phyloP scores from a whole-genome alignment of 2,329 filamentous ascomycete genomes.

The Chrysoporthe puriensis region DNA sequence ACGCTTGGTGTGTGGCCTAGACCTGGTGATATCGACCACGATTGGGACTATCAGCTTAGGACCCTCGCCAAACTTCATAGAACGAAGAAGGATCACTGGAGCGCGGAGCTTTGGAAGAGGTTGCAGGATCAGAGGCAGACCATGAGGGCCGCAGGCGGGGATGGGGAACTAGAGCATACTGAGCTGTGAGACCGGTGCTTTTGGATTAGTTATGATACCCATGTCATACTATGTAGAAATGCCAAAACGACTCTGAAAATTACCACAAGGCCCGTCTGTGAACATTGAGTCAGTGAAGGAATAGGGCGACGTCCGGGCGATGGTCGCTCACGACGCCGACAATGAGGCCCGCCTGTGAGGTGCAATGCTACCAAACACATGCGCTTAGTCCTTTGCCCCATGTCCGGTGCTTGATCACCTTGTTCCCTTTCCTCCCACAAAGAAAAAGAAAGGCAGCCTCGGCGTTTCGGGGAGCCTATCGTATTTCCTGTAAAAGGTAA shows the following conservation, averaged over 20 bases:
- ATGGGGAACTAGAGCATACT: constrained; percentile 6
- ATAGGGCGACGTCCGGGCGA: not conserved
- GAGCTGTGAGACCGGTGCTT: constrained; percentile 16
- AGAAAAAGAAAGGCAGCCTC: not conserved
- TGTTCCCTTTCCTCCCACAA: not conserved
- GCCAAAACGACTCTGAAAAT: no score
- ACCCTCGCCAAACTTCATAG: constrained; percentile 44
- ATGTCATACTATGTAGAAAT: not conserved
- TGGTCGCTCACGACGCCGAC: not conserved
- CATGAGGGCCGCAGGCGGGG: constrained; percentile 7
- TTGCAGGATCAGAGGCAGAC: constrained; percentile 38
- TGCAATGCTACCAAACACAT: not conserved
- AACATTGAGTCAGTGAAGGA: no score
- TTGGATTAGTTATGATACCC: constrained; percentile 13
- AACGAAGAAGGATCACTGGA: constrained; percentile 49
- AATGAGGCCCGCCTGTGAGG: not conserved
- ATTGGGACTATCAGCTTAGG: constrained; percentile 60
- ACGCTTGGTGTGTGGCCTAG: constrained; percentile 60
- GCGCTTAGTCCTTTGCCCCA: no score
- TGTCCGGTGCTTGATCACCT: no score
- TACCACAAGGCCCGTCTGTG: not conserved
- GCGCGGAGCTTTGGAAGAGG: constrained; percentile 44
- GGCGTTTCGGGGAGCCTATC: not conserved
- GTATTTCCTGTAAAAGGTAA: not conserved
- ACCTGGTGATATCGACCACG: constrained; percentile 44